Evolutionary conservation across 2,329 filamentous ascomycete genomes (phyloP).

Genomic region (Penicillium sp.): DNA sequence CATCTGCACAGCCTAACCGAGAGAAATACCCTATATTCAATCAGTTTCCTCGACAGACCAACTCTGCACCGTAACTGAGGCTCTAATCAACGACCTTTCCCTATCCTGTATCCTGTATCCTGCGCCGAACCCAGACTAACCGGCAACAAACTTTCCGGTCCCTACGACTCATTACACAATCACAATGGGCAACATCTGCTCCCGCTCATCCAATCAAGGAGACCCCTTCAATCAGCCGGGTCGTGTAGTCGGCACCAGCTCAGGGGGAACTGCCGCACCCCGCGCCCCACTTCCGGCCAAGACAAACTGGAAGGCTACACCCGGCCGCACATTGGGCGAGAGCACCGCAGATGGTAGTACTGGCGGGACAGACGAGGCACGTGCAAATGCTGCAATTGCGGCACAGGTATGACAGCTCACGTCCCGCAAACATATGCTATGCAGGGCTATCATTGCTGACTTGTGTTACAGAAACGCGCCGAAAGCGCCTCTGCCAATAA

Average conservation of each 20-base stretch:
- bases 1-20: neutral
- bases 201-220: constrained; percentile 53
- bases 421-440: neutral
- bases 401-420: constrained; percentile 61
- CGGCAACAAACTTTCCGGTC: constrained; percentile 3
- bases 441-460: neutral
- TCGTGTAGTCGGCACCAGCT: constrained; percentile 57
- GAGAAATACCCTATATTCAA: neutral
- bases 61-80: neutral
- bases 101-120: neutral
- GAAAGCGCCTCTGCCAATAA: constrained; percentile 42
- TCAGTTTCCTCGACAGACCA: neutral
- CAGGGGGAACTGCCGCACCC: constrained; percentile 42
- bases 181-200: constrained; percentile 78
- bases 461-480: constrained; percentile 53
- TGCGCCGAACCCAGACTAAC: neutral
- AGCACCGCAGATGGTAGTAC: constrained; percentile 20
- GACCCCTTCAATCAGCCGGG: constrained; percentile 65
- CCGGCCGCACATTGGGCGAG: constrained; percentile 58
- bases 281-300: constrained; percentile 41
- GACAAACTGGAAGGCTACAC: constrained; percentile 40
- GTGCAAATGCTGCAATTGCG: constrained; percentile 65
- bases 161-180: constrained; percentile 1
- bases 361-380: constrained; percentile 47
- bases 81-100: neutral